These are phyloP conservation scores for Aphanocladium album DNA, from an alignment of 2,329 filamentous ascomycete species.

Conservation along the genomic window DNA sequence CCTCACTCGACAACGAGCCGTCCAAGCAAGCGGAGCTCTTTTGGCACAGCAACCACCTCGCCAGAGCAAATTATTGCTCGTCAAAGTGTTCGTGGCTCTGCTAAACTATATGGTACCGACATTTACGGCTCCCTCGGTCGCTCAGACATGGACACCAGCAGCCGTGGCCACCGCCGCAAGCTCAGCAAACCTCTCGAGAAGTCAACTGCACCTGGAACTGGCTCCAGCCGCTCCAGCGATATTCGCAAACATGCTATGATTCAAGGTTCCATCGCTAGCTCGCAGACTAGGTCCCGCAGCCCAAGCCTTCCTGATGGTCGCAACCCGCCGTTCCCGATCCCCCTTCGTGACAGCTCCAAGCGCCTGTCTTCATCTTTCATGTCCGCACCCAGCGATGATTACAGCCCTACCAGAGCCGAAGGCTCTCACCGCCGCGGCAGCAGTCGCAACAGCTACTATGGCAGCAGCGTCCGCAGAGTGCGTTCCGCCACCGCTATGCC, in stretches of 20 bases:
- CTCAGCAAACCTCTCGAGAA: constrained; percentile 34
- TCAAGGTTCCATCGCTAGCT: constrained; percentile 68
- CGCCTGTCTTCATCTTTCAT: constrained; percentile 54
- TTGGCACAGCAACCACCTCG: constrained; percentile 33
- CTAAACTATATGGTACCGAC: constrained; percentile 36
- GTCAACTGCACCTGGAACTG: constrained; percentile 27
- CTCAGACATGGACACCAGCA: constrained; percentile 26
- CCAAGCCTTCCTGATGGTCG: constrained; percentile 57
- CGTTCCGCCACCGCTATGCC: constrained; percentile 75
- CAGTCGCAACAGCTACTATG: constrained; percentile 45
- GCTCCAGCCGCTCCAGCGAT: constrained; percentile 48
- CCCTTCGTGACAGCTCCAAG: constrained; percentile 76
- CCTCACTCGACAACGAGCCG: constrained; percentile 39
- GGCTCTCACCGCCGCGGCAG: constrained; percentile 50
- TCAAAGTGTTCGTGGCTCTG: constrained; percentile 21
- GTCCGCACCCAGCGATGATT: constrained; percentile 67
- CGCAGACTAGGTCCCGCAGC: constrained; percentile 59
- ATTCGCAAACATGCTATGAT: constrained; percentile 79
- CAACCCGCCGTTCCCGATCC: constrained; percentile 86
- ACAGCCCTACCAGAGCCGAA: constrained; percentile 66
- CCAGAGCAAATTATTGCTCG: constrained; percentile 37
- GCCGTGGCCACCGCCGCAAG: constrained; percentile 23
- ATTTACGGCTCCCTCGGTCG: constrained; percentile 41
- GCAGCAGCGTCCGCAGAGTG: constrained; percentile 70
- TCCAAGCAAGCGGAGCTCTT: constrained; percentile 38